phyloP scores from a whole-genome alignment of 148 eudicot genomes.

The Fagopyrum esculentum region DNA sequence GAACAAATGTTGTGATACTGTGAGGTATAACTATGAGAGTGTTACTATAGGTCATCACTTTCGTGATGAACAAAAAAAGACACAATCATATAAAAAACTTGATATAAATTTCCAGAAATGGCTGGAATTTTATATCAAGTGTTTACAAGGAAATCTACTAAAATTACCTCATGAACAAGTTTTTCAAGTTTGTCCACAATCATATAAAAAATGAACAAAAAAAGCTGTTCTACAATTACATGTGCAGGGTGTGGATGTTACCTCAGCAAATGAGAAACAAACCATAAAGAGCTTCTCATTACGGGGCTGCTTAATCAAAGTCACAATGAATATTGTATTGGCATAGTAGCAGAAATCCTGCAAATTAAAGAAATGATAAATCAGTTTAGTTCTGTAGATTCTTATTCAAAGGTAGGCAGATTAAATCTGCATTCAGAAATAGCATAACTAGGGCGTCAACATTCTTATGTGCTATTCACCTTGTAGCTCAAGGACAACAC shows the following conservation, averaged over 20 bases:
- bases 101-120: background rate
- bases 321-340: constrained; percentile 83
- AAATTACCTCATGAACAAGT: background rate
- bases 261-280: constrained; percentile 98
- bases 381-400: background rate
- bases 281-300: constrained; percentile 97
- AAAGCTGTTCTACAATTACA: background rate
- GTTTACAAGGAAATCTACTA: background rate
- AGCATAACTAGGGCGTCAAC: background rate
- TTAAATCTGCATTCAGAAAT: background rate
- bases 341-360: constrained; percentile 99
- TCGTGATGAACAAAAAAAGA: background rate
- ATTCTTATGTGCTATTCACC: background rate
- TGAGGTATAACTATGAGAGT: background rate
- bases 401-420: background rate
- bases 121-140: background rate
- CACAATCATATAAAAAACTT: too few relatives aligned
- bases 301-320: constrained; percentile 64
- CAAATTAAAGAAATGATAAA: constrained; percentile 16
- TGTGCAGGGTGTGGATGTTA: constrained; percentile 19
- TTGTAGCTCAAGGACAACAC: background rate
- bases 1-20: background rate
- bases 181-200: background rate
- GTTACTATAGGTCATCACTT: background rate
- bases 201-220: background rate